Base-by-base conservation (phyloP, 2,329 filamentous ascomycete genomes). In the Pseudofabraea citricarpa region DNA sequence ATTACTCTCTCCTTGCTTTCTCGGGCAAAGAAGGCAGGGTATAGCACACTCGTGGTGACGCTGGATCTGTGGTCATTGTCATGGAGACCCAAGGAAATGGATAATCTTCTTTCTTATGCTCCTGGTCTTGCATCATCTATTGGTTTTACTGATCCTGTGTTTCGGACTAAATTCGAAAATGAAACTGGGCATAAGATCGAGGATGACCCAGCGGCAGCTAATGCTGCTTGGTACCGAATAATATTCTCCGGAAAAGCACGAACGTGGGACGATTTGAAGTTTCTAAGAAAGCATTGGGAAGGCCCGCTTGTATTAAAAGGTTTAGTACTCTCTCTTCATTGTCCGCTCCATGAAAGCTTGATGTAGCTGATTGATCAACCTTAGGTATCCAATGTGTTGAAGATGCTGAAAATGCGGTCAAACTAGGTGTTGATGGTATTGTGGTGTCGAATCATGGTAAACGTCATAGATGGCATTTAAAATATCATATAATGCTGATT, bases 261-360 rank as follows among this genome's bases (percentile, higher is more conserved):
- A 8, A n/a, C 67, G 1, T 85, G 82, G 82, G 72, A 77, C 2
- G 70, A 86, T 35, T 57, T 85, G 20, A 65, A 67, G 16, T 67
- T 75, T 39, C 54, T 85, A 45, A 66, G 73, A 49, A 64, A 72
- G 54, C 59, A 79, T 43, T 85, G 80, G 77, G 68, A 76, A 43
- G 78, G 79, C 0, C 77, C 80, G 0, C 75, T 87, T 29, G 71
- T 77, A 51, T 67, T 77, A 23, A 81, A 82, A 59, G 78, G n/a
- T n/a, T n/a, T n/a, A n/a, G n/a, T n/a, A n/a, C n/a, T n/a, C n/a
- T n/a, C n/a, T n/a, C n/a, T n/a, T n/a, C n/a, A n/a, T n/a, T n/a
- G n/a, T n/a, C n/a, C n/a, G n/a, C n/a, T n/a, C n/a, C n/a, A n/a
- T n/a, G n/a, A n/a, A n/a, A n/a, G n/a, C n/a, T n/a, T n/a, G n/a